Evolutionary conservation across 305 asterid species (phyloP).

Genomic region (Ilex paraguariensis): DNA sequence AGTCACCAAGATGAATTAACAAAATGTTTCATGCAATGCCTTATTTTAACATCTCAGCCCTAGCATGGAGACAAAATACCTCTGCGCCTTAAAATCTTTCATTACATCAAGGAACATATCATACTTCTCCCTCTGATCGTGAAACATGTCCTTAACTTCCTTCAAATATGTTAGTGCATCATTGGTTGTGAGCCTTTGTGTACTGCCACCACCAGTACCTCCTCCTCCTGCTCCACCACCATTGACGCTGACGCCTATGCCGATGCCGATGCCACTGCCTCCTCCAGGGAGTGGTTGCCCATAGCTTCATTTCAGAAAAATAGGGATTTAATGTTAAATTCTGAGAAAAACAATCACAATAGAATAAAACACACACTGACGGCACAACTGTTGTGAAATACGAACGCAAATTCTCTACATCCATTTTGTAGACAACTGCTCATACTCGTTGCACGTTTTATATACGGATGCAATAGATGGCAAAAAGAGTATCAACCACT

Average conservation of each 20-base stretch:
- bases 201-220: background rate
- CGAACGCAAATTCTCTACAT: no score
- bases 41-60: background rate
- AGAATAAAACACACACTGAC: background rate
- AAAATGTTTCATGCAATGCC: background rate
- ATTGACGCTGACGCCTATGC: no score
- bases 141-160: constrained; percentile 6
- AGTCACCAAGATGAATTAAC: background rate
- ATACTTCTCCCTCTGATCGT: constrained; percentile 4
- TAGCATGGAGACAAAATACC: background rate
- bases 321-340: no score
- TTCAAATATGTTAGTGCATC: constrained; percentile 5
- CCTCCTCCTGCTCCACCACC: background rate
- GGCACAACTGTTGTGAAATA: background rate
- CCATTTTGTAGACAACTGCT: no score
- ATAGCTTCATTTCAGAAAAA: background rate
- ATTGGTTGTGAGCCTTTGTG: constrained; percentile 5
- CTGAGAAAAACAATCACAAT: background rate
- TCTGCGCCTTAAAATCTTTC: constrained; percentile 7
- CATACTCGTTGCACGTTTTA: no score
- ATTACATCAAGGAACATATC: constrained; percentile 7
- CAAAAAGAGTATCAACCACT: no score
- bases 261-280: background rate
- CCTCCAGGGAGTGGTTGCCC: background rate
- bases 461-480: no score